Conservation (phyloP, 345 rosid species). For the Corchorus olitorius region DNA sequence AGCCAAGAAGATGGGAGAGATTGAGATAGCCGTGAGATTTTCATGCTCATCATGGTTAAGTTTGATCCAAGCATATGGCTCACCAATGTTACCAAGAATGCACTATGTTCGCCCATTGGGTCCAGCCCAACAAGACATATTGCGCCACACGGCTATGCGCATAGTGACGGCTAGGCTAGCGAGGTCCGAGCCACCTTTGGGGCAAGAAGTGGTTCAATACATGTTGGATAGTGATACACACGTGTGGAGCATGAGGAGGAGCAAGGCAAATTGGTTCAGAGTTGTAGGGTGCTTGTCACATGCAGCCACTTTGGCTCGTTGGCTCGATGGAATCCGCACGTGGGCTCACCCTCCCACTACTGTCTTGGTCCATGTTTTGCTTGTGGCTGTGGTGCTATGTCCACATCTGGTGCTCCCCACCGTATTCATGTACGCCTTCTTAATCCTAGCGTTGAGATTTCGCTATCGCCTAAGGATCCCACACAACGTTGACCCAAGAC, state of each 20-base stretch:
- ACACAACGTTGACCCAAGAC: slow-evolving; percentile 56
- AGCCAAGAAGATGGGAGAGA: slow-evolving; percentile 86
- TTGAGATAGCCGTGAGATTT: slow-evolving; percentile 78
- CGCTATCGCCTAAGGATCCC: slow-evolving; percentile 58
- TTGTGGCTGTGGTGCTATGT: slow-evolving; percentile 64
- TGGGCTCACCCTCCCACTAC: slow-evolving; percentile 81
- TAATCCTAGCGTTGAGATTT: slow-evolving; percentile 53
- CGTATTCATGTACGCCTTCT: slow-evolving; percentile 79
- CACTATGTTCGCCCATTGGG: slow-evolving; percentile 73
- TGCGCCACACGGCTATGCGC: slow-evolving; percentile 88
- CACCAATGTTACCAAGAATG: slow-evolving; percentile 83
- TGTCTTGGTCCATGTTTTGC: slow-evolving; percentile 62
- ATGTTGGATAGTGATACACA: slow-evolving; percentile 82
- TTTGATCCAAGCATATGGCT: slow-evolving; percentile 68
- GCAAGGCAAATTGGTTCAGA: slow-evolving; percentile 92
- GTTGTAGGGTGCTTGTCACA: slow-evolving; percentile 69
- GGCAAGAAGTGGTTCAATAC: slow-evolving; percentile 85
- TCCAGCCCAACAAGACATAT: slow-evolving; percentile 77
- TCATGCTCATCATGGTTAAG: slow-evolving; percentile 78
- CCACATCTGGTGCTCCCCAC: slow-evolving; percentile 86
- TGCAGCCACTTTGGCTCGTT: slow-evolving; percentile 60
- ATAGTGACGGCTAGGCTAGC: slow-evolving; percentile 67
- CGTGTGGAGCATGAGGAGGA: slow-evolving; percentile 91
- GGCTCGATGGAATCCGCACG: slow-evolving; percentile 68
- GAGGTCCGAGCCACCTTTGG: slow-evolving; percentile 77